phyloP scores from a whole-genome alignment of 305 asterid species.

The Lippia alba region DNA sequence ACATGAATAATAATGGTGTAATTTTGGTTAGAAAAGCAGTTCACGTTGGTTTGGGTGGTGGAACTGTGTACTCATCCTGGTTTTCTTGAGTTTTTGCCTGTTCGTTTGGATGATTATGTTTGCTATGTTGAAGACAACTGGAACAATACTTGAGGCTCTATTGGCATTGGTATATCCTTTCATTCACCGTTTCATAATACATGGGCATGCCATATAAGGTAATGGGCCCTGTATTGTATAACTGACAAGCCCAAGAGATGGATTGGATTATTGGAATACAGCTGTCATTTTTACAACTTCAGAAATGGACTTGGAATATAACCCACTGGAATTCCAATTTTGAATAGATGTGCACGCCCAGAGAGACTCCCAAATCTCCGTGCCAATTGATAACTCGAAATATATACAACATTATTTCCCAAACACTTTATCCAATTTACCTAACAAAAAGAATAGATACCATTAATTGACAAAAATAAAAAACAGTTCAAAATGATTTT shows the following conservation, averaged over 20 bases:
- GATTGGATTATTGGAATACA: no score
- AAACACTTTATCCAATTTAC: not conserved
- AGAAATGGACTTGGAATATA: no score
- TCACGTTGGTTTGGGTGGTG: slow-evolving; percentile 82
- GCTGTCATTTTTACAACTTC: no score
- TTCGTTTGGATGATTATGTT: slow-evolving; percentile 64
- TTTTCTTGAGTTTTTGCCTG: slow-evolving; percentile 84
- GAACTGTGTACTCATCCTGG: slow-evolving; percentile 75
- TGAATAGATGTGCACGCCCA: no score
- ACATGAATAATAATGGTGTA: not conserved
- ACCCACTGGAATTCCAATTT: no score
- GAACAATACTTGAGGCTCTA: slow-evolving; percentile 72
- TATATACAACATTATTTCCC: no score
- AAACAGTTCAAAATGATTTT: slow-evolving; percentile 2
- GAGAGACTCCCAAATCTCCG: no score
- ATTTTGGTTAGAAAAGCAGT: slow-evolving; percentile 32
- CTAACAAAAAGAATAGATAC: not conserved
- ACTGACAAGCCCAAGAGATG: no score
- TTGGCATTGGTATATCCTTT: slow-evolving; percentile 69
- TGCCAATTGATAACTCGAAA: no score
- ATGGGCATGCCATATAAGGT: no score
- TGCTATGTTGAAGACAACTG: slow-evolving; percentile 65
- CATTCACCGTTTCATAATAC: no score
- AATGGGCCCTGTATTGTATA: no score
- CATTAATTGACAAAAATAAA: not conserved